These are phyloP conservation scores for Lepiota subincarnata DNA, from an alignment of 768 basidiomycete genomes.

Conservation along the genomic window DNA sequence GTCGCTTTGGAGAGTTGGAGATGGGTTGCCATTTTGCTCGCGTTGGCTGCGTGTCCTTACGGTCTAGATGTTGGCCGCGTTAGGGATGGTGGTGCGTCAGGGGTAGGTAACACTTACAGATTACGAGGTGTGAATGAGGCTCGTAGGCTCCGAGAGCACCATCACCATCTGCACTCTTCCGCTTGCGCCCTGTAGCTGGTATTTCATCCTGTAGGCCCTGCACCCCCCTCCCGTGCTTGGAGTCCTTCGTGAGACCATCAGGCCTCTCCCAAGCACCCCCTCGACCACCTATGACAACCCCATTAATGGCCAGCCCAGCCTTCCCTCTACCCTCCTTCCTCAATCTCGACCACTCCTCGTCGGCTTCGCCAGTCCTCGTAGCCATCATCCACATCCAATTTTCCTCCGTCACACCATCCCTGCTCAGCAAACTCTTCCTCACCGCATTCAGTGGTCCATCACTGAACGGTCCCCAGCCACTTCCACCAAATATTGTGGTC, in stretches of 20 bases:
- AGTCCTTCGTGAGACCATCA: slow-evolving; percentile 16
- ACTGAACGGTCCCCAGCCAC: slow-evolving; percentile 84
- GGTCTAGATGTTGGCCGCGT: slow-evolving; percentile 43
- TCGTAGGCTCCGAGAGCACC: slow-evolving; percentile 75
- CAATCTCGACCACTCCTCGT: slow-evolving; percentile 58
- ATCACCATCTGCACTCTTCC: slow-evolving; percentile 25
- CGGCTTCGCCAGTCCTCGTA: slow-evolving; percentile 56
- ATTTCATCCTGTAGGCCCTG: slow-evolving; percentile 20
- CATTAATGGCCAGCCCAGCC: slow-evolving; percentile 45
- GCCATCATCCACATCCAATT: slow-evolving; percentile 93
- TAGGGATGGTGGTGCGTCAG: not conserved
- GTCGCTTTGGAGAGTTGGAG: slow-evolving; percentile 38
- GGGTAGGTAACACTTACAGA: slow-evolving; percentile 48
- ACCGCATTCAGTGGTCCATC: slow-evolving; percentile 85
- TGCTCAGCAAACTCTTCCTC: slow-evolving; percentile 69
- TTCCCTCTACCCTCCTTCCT: slow-evolving; percentile 47
- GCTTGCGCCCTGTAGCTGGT: slow-evolving; percentile 24
- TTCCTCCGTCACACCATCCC: slow-evolving; percentile 81
- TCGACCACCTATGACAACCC: slow-evolving; percentile 24
- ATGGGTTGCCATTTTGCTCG: slow-evolving; percentile 55
- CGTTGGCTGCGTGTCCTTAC: slow-evolving; percentile 74
- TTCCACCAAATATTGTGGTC: slow-evolving; percentile 85
- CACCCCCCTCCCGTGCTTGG: slow-evolving; percentile 15
- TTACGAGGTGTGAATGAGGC: slow-evolving; percentile 70
- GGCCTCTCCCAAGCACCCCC: slow-evolving; percentile 19